Base-by-base conservation (phyloP, 2,329 filamentous ascomycete species). In the Ustilaginoidea virens region DNA sequence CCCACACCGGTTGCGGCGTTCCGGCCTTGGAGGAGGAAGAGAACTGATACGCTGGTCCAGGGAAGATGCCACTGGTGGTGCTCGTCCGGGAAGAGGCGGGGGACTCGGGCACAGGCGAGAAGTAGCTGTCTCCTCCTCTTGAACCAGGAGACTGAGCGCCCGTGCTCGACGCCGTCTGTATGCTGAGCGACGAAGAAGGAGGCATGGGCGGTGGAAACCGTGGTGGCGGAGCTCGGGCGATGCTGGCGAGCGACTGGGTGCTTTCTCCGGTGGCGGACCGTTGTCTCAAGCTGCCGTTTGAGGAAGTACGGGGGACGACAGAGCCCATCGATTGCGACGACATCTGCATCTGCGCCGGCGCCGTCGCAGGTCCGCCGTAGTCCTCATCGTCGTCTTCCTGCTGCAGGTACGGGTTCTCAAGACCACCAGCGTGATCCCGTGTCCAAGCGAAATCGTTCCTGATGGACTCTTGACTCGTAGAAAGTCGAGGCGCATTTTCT, bases 31-130 rank as follows among this genome's bases (percentile, higher is more conserved):
- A 76, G 28, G 85, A 76, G 29, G 83, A 76, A 28, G 85, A 76
- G 45, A 92, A 92, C 2, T 74, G 72, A 38, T 66, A 70, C 4
- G 53, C 50, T n/a, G 54, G 52, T 1, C 52, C 46, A 1, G 52
- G 48, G 43, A 85, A 92, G 47, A 85, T 75, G 25, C 74, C 72
- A 23, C 80, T 83, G 5, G 80, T 67, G 1, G 73, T 73, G 48
- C 80, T 86, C 6, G 79, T 77, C 28, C 81, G 68, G 15, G 77
- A 77, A 10, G 78, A 82, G 24, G 74, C 73, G 7, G 81, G 80
- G 1, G 80, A 83, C 31, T 94, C 86, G 19, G 66, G 69, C 2
- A 77, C 68, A 1, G 90, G 90, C 1, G 87, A 96, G 53, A 98
- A 98, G 55, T 94, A 96, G 4, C 86, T 94, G 33, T 85, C 82